Evolutionary conservation across 257 asterid species (phyloP).

Genomic region (Perilla frutescens): DNA sequence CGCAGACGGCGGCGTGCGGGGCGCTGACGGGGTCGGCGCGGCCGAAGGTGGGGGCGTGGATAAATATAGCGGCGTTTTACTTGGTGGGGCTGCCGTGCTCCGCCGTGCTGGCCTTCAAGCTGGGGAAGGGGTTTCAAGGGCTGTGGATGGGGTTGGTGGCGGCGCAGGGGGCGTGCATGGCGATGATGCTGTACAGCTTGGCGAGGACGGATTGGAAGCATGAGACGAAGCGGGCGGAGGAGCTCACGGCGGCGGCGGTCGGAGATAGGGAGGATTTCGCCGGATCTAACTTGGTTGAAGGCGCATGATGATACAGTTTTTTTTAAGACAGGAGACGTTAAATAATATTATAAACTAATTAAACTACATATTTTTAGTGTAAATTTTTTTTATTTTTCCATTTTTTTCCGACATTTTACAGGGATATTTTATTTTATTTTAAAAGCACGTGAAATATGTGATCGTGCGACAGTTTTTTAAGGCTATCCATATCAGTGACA

Average conservation of each 20-base stretch:
- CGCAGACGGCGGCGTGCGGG: slow-evolving; percentile 88
- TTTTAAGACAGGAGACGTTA: background rate
- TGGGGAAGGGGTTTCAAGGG: slow-evolving; percentile 66
- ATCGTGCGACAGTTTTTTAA: too few relatives aligned
- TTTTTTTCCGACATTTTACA: too few relatives aligned
- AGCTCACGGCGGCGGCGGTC: slow-evolving; percentile 50
- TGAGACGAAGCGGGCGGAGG: slow-evolving; percentile 75
- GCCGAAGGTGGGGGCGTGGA: slow-evolving; percentile 70
- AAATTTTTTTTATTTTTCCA: background rate
- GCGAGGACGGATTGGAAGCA: slow-evolving; percentile 72
- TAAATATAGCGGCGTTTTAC: slow-evolving; percentile 78
- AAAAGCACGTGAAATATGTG: too few relatives aligned
- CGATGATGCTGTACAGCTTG: slow-evolving; percentile 63
- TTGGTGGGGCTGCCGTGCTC: slow-evolving; percentile 81
- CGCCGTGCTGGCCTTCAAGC: slow-evolving; percentile 57
- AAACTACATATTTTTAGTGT: slow-evolving; percentile 7
- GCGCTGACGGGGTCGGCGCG: slow-evolving; percentile 79
- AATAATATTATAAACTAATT: background rate
- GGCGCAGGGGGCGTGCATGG: slow-evolving; percentile 61
- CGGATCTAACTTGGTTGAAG: slow-evolving; percentile 56
- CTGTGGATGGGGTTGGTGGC: slow-evolving; percentile 83
- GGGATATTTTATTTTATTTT: too few relatives aligned
- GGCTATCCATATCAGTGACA: too few relatives aligned
- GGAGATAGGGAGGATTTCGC: slow-evolving; percentile 50
- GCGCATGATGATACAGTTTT: slow-evolving; percentile 24